These are phyloP conservation scores for Debaryomyces tyrocola DNA, from an alignment of 805 yeast genomes.

Conservation along the genomic window DNA sequence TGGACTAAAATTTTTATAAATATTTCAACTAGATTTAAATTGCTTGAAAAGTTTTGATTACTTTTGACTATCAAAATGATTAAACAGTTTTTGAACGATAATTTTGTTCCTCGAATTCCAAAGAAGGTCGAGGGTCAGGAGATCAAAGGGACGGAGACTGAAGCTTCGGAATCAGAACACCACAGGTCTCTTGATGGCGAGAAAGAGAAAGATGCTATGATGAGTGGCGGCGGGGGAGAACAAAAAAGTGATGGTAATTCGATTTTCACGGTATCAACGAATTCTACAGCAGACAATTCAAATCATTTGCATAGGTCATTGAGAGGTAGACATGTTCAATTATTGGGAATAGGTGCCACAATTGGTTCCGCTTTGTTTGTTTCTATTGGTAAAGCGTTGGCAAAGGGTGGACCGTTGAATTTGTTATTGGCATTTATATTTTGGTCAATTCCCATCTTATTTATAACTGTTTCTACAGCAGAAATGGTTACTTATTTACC, in stretches of 20 bases:
- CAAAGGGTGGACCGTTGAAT: slow-evolving; percentile 69
- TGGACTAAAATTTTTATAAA: no score
- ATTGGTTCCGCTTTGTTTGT: slow-evolving; percentile 82
- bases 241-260: slow-evolving; percentile 11
- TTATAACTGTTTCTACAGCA: slow-evolving; percentile 69
- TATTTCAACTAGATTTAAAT: no score
- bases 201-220: not conserved
- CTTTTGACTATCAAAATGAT: no score
- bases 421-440: slow-evolving; percentile 62
- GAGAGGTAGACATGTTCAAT: slow-evolving; percentile 70
- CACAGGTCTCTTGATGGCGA: no score
- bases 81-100: slow-evolving; percentile 8
- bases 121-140: not conserved
- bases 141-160: not conserved
- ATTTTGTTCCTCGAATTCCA: slow-evolving; percentile 14
- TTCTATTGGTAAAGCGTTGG: slow-evolving; percentile 63
- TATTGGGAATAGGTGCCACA: slow-evolving; percentile 79
- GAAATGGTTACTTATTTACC: slow-evolving; percentile 81
- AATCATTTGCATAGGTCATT: slow-evolving; percentile 43
- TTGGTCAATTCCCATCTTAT: slow-evolving; percentile 70
- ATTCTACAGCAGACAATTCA: slow-evolving; percentile 11
- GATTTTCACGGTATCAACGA: slow-evolving; percentile 13
- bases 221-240: not conserved
- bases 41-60: no score
- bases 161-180: not conserved